Evolutionary conservation across 2,329 filamentous ascomycete genomes (phyloP), one percentile per base, ranked within the genome.

Genomic region (Calonectria pseudoreteaudii): DNA sequence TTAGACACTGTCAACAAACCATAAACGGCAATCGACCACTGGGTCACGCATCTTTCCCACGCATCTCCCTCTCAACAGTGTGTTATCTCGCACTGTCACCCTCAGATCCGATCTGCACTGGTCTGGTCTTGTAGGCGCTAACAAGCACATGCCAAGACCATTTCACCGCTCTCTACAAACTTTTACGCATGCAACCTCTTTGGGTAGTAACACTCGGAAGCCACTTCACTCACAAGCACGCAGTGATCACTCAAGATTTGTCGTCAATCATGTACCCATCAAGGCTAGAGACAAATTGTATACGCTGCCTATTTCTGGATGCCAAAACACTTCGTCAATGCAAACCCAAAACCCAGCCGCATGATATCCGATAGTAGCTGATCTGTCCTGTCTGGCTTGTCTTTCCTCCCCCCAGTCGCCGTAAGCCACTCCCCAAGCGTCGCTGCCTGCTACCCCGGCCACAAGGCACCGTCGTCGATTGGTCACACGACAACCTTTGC

Each of bases 331-430:
- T 77, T 80, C 77, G 76, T 83, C 77, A 78, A 84, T 83, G 84
- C 81, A 82, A 85, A 82, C 81, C 82, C 81, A 82, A 84, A 84
- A 80, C 78, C 83, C 82, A 83, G 80, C 80, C 82, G 81, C 82
- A 81, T 80, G 79, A 82, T 82, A 82, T 83, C 81, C 84, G 83
- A 81, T 78, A 80, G 77, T 81, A 82, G 82, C 82, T 83, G 82
- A 80, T 82, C 76, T 82, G 77, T 84, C 79, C 79, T 83, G 81
- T 83, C 81, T 84, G 84, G 79, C 82, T 75, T 79, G 81, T 80
- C 79, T 77, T 80, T 78, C 79, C 80, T 79, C 80, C 79, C 77
- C 77, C 74, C 75, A 75, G 56, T 74, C 76, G 76, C 76, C 75
- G 73, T 74, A 60, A 78, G 68, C 41, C 72, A 70, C 77, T 74